Evolutionary conservation across 495 filamentous ascomycete genomes (phyloP), one percentile per base, ranked within the genome.

Genomic region (Neurospora pannonica): DNA sequence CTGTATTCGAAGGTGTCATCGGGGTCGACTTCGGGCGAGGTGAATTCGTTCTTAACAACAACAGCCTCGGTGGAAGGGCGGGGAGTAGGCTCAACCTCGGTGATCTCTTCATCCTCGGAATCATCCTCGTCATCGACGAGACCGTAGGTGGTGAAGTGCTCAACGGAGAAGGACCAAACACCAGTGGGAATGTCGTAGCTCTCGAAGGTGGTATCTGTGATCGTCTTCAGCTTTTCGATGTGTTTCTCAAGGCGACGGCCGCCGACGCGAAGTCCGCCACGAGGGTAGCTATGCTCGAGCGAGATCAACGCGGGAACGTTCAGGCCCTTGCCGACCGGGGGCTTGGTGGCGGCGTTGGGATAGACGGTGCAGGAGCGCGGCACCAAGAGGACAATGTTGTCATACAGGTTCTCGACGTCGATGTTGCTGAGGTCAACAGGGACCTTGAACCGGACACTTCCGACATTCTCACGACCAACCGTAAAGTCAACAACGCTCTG

Each of bases 71-170:
- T 17, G 38, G 73, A 21, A 6, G 42, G 42, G 31, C 38, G 72
- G 38, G 70, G n/a, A 2, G 67, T 38, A 31, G 48, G 42, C 74
- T 83, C 89, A 77, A 83, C 84, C 70, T 88, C 88, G 19, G 90
- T 88, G 42, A 94, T 92, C 67, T 94, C 91, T 39, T 92, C 92
- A 67, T 94, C 92, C 77, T 88, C 88, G 17, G 89, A 86, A 34
- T 94, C 92, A 40, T 94, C 91, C 36, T 93, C 92, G 60, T 95
- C 92, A 76, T 96, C 93, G 75, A 94, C 92, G 70, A 98, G 86
- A n/a, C 91, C 94, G 81, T 99, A 99, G 10, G 94, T 97, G 19
- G 94, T 97, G 82, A 94, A 99, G 82, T 99, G 96, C 74, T 94
- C 90, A 46, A 99, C 96, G 24, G 85, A 90, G 85, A 99, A 99